These are phyloP conservation scores for Cryphonectria carpinicola DNA, from an alignment of 2,329 filamentous ascomycete genomes.

Conservation along the genomic window DNA sequence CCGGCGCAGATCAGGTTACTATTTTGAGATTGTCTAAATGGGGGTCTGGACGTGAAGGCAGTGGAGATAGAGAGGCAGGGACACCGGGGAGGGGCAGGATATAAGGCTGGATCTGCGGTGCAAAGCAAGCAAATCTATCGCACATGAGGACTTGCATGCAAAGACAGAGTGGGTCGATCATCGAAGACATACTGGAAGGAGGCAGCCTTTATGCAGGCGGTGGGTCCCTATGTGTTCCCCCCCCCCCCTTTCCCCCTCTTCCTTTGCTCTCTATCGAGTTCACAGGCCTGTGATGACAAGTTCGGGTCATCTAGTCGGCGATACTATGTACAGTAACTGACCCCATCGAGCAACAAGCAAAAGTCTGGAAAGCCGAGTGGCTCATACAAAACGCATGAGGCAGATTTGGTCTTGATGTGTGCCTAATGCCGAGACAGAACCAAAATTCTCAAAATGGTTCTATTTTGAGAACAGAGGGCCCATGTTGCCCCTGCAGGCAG, in stretches of 20 bases:
- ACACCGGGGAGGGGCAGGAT: neutral
- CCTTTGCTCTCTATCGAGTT: neutral
- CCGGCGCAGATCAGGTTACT: neutral
- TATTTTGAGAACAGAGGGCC: neutral
- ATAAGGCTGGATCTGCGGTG: neutral
- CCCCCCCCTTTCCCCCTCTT: neutral
- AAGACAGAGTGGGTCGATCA: neutral
- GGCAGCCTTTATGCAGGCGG: neutral
- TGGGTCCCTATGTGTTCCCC: neutral
- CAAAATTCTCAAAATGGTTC: neutral
- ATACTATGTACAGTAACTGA: neutral
- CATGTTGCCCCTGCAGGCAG: conserved; percentile 1
- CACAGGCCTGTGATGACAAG: neutral
- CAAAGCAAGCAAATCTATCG: conserved; percentile 3
- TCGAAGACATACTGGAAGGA: neutral
- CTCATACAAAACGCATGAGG: neutral
- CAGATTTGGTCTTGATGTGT: neutral
- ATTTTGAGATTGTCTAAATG: neutral
- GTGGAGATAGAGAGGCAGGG: neutral
- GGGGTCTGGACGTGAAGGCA: neutral
- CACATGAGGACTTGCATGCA: neutral
- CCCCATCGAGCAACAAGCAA: neutral
- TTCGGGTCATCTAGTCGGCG: neutral
- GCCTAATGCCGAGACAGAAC: neutral
- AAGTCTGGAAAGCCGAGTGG: neutral